Percentiles rank a stretch among this genome's conserved stretches.
Conservation (phyloP, 1,284 basidiomycete genomes). For the Papiliotrema terrestris region DNA sequence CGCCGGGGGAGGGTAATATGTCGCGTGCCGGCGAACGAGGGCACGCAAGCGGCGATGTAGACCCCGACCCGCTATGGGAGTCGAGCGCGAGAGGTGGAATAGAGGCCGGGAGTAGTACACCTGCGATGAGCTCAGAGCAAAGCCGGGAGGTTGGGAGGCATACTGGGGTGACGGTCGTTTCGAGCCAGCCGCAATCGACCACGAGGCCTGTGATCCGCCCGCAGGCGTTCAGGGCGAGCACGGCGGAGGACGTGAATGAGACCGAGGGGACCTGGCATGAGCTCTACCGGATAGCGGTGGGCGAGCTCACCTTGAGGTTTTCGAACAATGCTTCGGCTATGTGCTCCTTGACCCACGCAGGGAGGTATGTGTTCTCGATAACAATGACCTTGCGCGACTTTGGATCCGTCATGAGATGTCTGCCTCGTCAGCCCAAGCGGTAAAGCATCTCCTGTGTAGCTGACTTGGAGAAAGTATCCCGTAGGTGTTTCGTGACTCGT, state of each 20-base stretch:
- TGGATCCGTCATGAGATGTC: conserved; percentile 86
- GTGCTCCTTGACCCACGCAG: conserved; percentile 79
- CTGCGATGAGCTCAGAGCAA: conserved; percentile 50
- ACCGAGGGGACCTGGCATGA: conserved; percentile 76
- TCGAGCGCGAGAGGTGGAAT: conserved; percentile 72
- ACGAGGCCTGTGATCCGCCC: conserved; percentile 90
- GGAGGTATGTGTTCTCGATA: conserved; percentile 82
- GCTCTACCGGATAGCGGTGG: neutral
- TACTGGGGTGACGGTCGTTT: conserved; percentile 83
- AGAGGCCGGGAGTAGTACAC: conserved; percentile 83
- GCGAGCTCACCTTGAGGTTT: conserved; percentile 68
- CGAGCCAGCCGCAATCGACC: conserved; percentile 84
- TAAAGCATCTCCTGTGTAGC: conserved; percentile 36
- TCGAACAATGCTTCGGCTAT: conserved; percentile 84
- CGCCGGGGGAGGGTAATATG: conserved; percentile 70
- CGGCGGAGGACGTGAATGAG: conserved; percentile 82
- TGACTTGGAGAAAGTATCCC: conserved; percentile 80
- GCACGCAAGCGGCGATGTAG: conserved; percentile 71
- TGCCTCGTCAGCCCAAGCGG: conserved; percentile 41
- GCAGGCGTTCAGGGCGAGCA: conserved; percentile 76
- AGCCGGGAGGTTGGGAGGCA: conserved; percentile 36
- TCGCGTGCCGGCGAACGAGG: conserved; percentile 73
- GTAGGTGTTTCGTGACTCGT: conserved; percentile 63
- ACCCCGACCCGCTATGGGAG: conserved; percentile 72
- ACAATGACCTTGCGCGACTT: conserved; percentile 90